Base-by-base conservation (phyloP, 1,284 basidiomycete genomes). In the Austroboletus novae-zelandiae region DNA sequence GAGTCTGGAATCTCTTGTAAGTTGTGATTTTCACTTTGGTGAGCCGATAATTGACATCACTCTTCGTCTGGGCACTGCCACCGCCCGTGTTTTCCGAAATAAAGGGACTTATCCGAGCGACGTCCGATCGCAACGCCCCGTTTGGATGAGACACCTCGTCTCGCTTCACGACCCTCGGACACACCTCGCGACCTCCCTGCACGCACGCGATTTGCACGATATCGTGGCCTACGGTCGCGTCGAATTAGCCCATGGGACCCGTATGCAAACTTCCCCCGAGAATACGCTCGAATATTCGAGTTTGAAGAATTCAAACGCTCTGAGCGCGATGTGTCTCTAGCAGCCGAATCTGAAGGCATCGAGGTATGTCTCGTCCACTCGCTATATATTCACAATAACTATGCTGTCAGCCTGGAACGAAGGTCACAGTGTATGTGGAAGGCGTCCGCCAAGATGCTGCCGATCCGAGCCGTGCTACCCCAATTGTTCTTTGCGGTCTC, bases 161-260 rank as follows among this genome's bases (percentile, higher is more conserved):
- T n/a, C n/a, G n/a, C n/a, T n/a, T n/a, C n/a, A n/a, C n/a, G n/a
- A n/a, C n/a, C n/a, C n/a, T n/a, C n/a, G n/a, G 96, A 99, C 61
- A 99, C 97, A 0, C 97, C 96, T 0, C 80, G 88, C 54, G 88
- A 97, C 55, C 74, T 90, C n/a, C 71, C 91, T 0, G 95, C 95
- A 0, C 76, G 83, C 11, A 80, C 80, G n/a, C 82, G 97, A 5
- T 98, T 99, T 72, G 91, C 94, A 59, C 81, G 96, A 31, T 99
- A 87, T 70, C 84, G 96, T 50, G 97, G 96, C 1, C 70, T 99
- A 69, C 86, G 87, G 48, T 94, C 90, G 13, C 91, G 99, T 78
- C 80, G 96, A 34, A 98, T 96, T 2, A 94, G 89, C 61, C 90
- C 91, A 18, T 99, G 96, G 96, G 96, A 99, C 68, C 86, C 96